Base-by-base conservation (phyloP, 2,329 filamentous ascomycete species). In the Aaosphaeria arxii region DNA sequence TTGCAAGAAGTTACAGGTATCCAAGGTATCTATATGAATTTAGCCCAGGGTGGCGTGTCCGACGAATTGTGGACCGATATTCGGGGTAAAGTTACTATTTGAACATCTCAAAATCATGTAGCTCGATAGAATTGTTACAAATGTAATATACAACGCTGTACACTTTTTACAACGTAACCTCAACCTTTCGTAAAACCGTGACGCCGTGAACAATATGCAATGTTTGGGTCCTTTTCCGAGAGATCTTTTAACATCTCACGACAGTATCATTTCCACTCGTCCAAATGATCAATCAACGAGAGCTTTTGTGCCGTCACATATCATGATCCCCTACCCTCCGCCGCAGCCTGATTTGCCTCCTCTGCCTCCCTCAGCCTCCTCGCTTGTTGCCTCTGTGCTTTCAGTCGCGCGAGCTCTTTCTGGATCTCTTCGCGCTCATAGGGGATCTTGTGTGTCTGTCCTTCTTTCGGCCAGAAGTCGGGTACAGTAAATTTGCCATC, bases 401-500 rank as follows among this genome's bases (percentile, higher is more conserved):
- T 84, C 67, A 94, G 77, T 55, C 89, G 78, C 66, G 88, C 80
- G 57, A 95, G 77, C 75, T 99, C 94, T 53, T 80, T 81, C 49
- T 86, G 81, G 63, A 99, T 94, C 72, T 95, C 89, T 47, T 94
- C 88, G 54, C 79, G 78, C 58, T 94, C 88, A 50, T 82, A 82
- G 1, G 89, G 89, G 41, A 94, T 81, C 63, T 80, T 82, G 73
- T 94, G 86, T 51, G 86, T 86, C 67, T 91, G 80, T 54, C 88
- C 85, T 4, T 84, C 78, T 63, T 86, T 89, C 30, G 94, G 94
- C 94, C 94, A 99, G 79, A 99, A 99, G 49, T 87, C 88, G 24
- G 88, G 85, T 1, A 97, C 89, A 42, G 82, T 76, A 78, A 99
- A 99, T 42, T 56, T 60, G 58, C 87, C 82, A 74, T 99, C 94